These are phyloP conservation scores for Lachnellula hyalina DNA, from an alignment of 2,329 filamentous ascomycete genomes.

Conservation along the genomic window DNA sequence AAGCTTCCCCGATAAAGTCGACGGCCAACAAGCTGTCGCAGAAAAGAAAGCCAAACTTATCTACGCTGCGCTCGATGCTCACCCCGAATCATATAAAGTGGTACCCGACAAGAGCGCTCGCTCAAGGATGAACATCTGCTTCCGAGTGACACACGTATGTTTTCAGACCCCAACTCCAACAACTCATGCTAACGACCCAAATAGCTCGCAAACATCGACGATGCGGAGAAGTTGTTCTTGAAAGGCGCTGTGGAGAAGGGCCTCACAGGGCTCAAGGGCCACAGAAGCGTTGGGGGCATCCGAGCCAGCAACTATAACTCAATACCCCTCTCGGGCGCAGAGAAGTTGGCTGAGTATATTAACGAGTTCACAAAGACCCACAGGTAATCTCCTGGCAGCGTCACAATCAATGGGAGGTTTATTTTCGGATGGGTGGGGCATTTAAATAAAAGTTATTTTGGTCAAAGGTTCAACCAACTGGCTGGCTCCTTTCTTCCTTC, in stretches of 20 bases:
- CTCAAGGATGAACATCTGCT: slow-evolving; percentile 94
- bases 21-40: slow-evolving; percentile 69
- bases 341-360: slow-evolving; percentile 64
- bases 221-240: slow-evolving; percentile 75
- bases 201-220: slow-evolving; percentile 50
- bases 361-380: slow-evolving; percentile 40
- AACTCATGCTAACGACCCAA: slow-evolving; percentile 1
- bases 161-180: not conserved
- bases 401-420: not conserved
- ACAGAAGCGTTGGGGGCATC: slow-evolving; percentile 81
- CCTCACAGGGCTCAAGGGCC: slow-evolving; percentile 79
- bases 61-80: slow-evolving; percentile 70
- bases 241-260: slow-evolving; percentile 62
- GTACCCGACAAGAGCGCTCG: slow-evolving; percentile 71
- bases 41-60: slow-evolving; percentile 70
- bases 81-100: slow-evolving; percentile 68
- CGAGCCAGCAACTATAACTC: slow-evolving; percentile 88
- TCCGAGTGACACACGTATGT: slow-evolving; percentile 56
- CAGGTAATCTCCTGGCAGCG: not conserved
- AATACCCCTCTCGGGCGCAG: slow-evolving; percentile 60
- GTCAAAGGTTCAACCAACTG: not conserved
- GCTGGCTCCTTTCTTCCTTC: not conserved
- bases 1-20: slow-evolving; percentile 62
- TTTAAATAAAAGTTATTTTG: not conserved
- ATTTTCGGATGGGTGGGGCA: not conserved